Conservation (phyloP, 768 basidiomycete genomes). For the Mycena sanguinolenta region DNA sequence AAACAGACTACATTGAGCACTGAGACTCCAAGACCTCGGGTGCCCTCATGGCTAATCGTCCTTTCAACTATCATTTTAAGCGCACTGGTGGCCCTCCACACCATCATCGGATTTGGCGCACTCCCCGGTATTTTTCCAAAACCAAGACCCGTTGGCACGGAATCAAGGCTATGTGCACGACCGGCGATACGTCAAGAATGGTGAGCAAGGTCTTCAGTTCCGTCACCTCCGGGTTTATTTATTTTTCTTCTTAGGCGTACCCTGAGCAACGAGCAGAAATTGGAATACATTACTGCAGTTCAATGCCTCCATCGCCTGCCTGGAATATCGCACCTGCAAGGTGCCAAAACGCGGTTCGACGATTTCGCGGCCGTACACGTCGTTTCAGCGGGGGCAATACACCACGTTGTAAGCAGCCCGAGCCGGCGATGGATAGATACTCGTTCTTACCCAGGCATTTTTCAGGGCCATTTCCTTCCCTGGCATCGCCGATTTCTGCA, state of each 20-base stretch:
- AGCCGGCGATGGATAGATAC: not conserved
- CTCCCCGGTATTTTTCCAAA: too few species aligned
- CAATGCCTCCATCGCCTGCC: conserved; percentile 50
- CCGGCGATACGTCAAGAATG: not conserved
- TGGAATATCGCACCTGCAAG: conserved; percentile 37
- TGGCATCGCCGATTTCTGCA: conserved; percentile 53
- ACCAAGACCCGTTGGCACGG: too few species aligned
- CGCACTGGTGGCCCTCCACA: too few species aligned
- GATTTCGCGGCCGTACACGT: conserved; percentile 56
- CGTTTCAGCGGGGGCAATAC: conserved; percentile 43
- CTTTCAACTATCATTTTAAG: too few species aligned
- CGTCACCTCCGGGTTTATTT: not conserved
- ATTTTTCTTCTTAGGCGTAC: conserved; percentile 42
- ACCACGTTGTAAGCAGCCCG: conserved; percentile 49
- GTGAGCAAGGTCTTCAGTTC: not conserved
- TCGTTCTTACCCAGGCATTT: not conserved
- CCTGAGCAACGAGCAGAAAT: conserved; percentile 44
- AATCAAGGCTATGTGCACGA: not conserved
- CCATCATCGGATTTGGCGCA: too few species aligned
- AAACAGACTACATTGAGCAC: too few species aligned
- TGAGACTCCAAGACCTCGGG: too few species aligned
- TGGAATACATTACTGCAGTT: conserved; percentile 45
- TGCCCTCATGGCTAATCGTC: too few species aligned
- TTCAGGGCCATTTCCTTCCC: conserved; percentile 52
- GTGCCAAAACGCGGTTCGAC: conserved; percentile 52